phyloP scores from a whole-genome alignment of 352 stramenopile species.

The Pythium folliculosum region DNA sequence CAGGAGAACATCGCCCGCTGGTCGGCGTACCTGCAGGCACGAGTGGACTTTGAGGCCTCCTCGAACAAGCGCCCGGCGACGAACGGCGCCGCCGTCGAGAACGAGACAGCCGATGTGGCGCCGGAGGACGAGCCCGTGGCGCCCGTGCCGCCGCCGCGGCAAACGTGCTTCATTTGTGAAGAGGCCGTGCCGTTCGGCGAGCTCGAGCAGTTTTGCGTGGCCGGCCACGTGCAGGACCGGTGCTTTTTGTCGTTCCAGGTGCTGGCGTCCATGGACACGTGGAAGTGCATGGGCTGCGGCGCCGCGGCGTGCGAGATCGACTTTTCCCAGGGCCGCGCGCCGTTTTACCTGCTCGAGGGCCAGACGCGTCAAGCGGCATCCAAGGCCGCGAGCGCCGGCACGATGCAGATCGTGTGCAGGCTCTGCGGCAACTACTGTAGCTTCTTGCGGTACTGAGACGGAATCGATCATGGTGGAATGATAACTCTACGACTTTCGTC shows the following conservation, averaged over 20 bases:
- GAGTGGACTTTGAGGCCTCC: constrained; percentile 7
- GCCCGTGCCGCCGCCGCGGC: constrained; percentile 45
- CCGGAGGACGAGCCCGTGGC: constrained; percentile 1
- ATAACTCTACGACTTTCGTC: no score
- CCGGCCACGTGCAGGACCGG: constrained; percentile 65
- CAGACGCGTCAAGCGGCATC: constrained; percentile 2
- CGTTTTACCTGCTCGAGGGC: constrained; percentile 71
- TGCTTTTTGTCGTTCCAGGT: constrained; percentile 80
- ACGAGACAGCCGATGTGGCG: neutral
- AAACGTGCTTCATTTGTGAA: constrained; percentile 74
- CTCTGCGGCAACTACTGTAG: constrained; percentile 81
- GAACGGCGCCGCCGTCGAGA: neutral
- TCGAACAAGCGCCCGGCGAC: neutral
- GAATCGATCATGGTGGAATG: no score
- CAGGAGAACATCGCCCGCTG: constrained; percentile 45
- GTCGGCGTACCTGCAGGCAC: constrained; percentile 40
- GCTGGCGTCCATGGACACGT: constrained; percentile 66
- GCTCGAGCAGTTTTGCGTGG: constrained; percentile 57
- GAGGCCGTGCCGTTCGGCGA: constrained; percentile 61
- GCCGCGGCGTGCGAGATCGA: constrained; percentile 62
- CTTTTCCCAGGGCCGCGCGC: constrained; percentile 34
- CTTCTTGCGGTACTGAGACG: constrained; percentile 70
- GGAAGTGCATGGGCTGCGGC: constrained; percentile 83
- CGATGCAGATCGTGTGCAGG: constrained; percentile 56
- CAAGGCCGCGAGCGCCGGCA: constrained; percentile 4